Evolutionary conservation across 1,139 yeast species (phyloP).

Genomic region (Blastobotrys ciferrii): DNA sequence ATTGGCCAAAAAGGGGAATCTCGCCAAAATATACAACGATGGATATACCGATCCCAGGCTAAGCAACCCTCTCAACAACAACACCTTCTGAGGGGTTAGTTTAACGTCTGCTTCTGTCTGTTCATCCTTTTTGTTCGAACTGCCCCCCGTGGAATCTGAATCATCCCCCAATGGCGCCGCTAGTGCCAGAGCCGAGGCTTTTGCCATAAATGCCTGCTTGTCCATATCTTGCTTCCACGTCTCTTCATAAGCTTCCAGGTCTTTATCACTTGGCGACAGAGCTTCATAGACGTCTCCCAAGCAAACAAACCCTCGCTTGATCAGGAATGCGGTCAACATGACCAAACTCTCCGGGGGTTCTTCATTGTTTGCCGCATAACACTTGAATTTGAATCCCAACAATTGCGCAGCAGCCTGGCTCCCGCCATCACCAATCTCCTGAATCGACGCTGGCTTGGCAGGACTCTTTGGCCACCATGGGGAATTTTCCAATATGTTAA

Average conservation of each 20-base stretch:
- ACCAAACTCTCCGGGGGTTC: slow-evolving; percentile 48
- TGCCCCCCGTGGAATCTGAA: slow-evolving; percentile 34
- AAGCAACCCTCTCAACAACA: slow-evolving; percentile 54
- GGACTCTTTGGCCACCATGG: slow-evolving; percentile 64
- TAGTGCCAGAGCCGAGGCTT: slow-evolving; percentile 77
- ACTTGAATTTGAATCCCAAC: slow-evolving; percentile 53
- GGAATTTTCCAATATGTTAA: slow-evolving; percentile 50
- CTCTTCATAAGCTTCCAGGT: slow-evolving; percentile 45
- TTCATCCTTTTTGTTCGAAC: slow-evolving; percentile 14
- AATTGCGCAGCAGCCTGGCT: slow-evolving; percentile 58
- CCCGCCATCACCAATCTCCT: slow-evolving; percentile 50
- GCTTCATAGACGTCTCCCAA: slow-evolving; percentile 62
- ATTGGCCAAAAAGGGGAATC: slow-evolving; percentile 61
- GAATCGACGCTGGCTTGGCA: slow-evolving; percentile 37
- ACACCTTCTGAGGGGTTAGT: slow-evolving; percentile 35
- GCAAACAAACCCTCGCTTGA: slow-evolving; percentile 68
- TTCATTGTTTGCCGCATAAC: slow-evolving; percentile 27
- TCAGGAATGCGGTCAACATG: slow-evolving; percentile 50
- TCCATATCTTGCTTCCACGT: slow-evolving; percentile 53
- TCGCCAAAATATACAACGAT: slow-evolving; percentile 55
- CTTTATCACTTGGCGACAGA: slow-evolving; percentile 47
- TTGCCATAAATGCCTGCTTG: slow-evolving; percentile 61
- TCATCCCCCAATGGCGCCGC: slow-evolving; percentile 83
- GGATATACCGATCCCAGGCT: slow-evolving; percentile 65
- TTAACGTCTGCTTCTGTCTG: slow-evolving; percentile 19